Percentiles rank a stretch among this genome's conserved stretches.
phyloP scores from a whole-genome alignment of 257 asterid genomes.

The Rubia yunnanensis region DNA sequence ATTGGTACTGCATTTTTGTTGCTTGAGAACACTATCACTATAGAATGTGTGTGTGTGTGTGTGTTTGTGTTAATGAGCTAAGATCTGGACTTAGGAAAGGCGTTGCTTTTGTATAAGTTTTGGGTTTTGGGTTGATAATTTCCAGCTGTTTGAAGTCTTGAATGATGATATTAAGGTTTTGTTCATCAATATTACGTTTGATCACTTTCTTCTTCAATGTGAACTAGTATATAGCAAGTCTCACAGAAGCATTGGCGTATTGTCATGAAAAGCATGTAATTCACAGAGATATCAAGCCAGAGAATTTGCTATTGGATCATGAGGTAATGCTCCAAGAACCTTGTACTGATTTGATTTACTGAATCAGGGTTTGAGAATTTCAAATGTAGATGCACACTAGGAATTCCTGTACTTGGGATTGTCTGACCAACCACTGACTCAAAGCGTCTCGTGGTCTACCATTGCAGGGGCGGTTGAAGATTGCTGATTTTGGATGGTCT shows the following conservation, averaged over 20 bases:
- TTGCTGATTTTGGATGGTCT: conserved; percentile 97
- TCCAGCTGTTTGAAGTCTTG: neutral
- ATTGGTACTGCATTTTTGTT: neutral
- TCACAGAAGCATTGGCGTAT: conserved; percentile 73
- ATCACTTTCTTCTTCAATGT: neutral
- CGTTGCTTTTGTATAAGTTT: neutral
- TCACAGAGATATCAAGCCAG: conserved; percentile 99
- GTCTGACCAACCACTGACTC: neutral
- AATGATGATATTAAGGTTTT: too few species aligned
- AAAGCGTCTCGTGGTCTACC: conserved; percentile 1
- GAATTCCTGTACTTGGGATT: neutral
- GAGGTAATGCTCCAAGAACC: conserved; percentile 45
- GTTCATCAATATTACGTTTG: neutral
- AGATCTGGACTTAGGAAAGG: neutral
- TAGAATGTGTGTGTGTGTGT: neutral
- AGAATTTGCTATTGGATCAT: conserved; percentile 87
- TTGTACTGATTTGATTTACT: neutral
- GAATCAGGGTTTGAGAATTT: neutral
- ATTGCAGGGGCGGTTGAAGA: conserved; percentile 73
- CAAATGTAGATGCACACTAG: neutral
- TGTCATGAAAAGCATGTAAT: conserved; percentile 91
- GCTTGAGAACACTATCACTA: neutral
- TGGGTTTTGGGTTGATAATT: neutral
- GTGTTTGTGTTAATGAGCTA: neutral
- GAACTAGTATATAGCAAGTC: conserved; percentile 68